Base-by-base conservation (phyloP, 805 yeast genomes). In the Yarrowia deformans region DNA sequence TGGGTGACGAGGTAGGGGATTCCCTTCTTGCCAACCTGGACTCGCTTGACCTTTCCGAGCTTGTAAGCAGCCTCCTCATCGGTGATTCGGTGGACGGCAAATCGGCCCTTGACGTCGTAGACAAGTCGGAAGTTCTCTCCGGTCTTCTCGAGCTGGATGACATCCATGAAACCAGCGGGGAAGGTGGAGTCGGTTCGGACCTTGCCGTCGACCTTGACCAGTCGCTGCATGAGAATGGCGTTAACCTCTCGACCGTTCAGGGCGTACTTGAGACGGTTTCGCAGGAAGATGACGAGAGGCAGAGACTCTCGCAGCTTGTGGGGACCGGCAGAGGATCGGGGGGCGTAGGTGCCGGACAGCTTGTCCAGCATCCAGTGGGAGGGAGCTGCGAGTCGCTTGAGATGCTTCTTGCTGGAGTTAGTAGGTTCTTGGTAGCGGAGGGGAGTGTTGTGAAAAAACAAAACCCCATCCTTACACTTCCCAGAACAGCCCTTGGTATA, bases 291-390 rank as follows among this genome's bases (percentile, higher is more conserved):
- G 81, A 94, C 88, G 84, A 93, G 89, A 82, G 98, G 98, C 81
- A 93, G 90, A 73, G 97, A 93, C 87, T 93, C 98, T 84, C 98
- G 90, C 83, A 93, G 88, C 86, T 94, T 95, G 88, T 94, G 99
- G 83, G 99, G 99, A 88, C 99, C 99, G 79, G 97, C 90, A 75
- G 98, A 93, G 82, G 98, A 97, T 87, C 98, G 93, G 87, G 99
- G 99, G 75, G 99, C 99, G 84, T 95, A 95, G 81, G 91, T 87
- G 83, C 99, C 99, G 82, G 98, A 91, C 87, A 95, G 88, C 87
- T 95, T 95, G 96, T 96, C 99, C 88, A 95, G 91, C 96, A 95
- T 91, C 99, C 99, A 95, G 90, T 95, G 99, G 88, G 93, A 90
- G 88, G 99, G 99, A 84, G 99, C 99, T 84, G 98, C 97, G 85